Conservation (phyloP, 768 basidiomycete genomes). For the Phlegmacium glaucopus region DNA sequence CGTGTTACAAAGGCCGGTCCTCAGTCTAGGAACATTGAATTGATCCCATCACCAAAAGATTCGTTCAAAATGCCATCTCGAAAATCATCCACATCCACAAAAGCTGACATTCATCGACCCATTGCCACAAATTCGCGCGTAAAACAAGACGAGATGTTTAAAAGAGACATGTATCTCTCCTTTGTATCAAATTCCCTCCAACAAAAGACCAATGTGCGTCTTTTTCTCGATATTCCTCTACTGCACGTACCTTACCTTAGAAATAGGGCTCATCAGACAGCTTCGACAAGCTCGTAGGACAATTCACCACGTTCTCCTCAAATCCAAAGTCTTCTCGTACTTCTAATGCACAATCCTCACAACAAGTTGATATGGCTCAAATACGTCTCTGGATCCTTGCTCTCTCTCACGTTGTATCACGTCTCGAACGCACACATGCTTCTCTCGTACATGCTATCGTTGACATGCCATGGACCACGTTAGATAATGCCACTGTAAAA, state of each 20-base stretch:
- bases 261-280: slow-evolving; percentile 62
- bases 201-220: slow-evolving; percentile 64
- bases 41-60: slow-evolving; percentile 24
- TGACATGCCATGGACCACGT: slow-evolving; percentile 88
- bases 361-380: slow-evolving; percentile 44
- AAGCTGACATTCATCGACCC: slow-evolving; percentile 38
- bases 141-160: slow-evolving; percentile 71
- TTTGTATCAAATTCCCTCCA: slow-evolving; percentile 81
- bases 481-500: slow-evolving; percentile 81
- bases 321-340: slow-evolving; percentile 3
- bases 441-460: slow-evolving; percentile 84
- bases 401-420: slow-evolving; percentile 88
- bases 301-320: slow-evolving; percentile 62
- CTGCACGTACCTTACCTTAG: slow-evolving; percentile 3
- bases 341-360: slow-evolving; percentile 7
- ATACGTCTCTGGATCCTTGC: slow-evolving; percentile 82
- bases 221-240: slow-evolving; percentile 1
- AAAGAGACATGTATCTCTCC: slow-evolving; percentile 80
- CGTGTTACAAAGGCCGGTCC: slow-evolving; percentile 69
- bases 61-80: slow-evolving; percentile 41
- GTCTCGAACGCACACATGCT: slow-evolving; percentile 78
- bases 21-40: slow-evolving; percentile 38
- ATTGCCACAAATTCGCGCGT: slow-evolving; percentile 79
- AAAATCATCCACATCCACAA: slow-evolving; percentile 28
- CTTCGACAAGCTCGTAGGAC: slow-evolving; percentile 87